Evolutionary conservation across 139 green algal species (phyloP).

Genomic region (Auxenochlorella pyrenoidosa): DNA sequence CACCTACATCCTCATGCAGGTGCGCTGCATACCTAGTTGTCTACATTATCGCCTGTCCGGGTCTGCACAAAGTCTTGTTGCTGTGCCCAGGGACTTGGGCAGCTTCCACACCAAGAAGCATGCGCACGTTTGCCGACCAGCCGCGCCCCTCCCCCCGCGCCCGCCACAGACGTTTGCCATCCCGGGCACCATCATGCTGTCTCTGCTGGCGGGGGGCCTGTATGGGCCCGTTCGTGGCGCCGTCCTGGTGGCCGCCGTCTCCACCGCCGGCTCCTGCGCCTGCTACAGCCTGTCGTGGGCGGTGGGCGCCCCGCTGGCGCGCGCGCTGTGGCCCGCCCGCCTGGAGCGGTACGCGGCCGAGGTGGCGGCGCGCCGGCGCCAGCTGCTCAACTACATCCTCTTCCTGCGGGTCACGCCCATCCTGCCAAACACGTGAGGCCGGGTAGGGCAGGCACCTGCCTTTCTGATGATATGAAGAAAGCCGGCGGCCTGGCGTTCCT

Average conservation of each 20-base stretch:
- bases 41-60: not conserved
- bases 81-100: too few relatives aligned
- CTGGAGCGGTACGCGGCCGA: constrained; percentile 56
- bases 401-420: constrained; percentile 83
- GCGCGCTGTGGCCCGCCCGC: constrained; percentile 60
- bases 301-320: constrained; percentile 60
- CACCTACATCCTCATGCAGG: constrained; percentile 25
- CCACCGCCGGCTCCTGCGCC: constrained; percentile 54
- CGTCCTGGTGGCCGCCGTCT: constrained; percentile 58
- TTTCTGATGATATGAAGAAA: too few relatives aligned
- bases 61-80: not conserved
- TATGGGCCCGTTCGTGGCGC: constrained; percentile 60
- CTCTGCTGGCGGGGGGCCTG: constrained; percentile 73
- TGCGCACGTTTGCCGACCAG: too few relatives aligned
- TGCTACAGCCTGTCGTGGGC: constrained; percentile 59
- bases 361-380: constrained; percentile 51
- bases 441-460: too few relatives aligned
- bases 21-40: not conserved
- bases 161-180: constrained; percentile 81
- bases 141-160: too few relatives aligned
- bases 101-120: too few relatives aligned
- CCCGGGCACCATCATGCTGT: constrained; percentile 77
- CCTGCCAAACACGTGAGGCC: constrained; percentile 71
- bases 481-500: too few relatives aligned
- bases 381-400: constrained; percentile 83